Evolutionary conservation across 441 rosid genomes (phyloP).

Genomic region (Bocquillonia castaneifolia): DNA sequence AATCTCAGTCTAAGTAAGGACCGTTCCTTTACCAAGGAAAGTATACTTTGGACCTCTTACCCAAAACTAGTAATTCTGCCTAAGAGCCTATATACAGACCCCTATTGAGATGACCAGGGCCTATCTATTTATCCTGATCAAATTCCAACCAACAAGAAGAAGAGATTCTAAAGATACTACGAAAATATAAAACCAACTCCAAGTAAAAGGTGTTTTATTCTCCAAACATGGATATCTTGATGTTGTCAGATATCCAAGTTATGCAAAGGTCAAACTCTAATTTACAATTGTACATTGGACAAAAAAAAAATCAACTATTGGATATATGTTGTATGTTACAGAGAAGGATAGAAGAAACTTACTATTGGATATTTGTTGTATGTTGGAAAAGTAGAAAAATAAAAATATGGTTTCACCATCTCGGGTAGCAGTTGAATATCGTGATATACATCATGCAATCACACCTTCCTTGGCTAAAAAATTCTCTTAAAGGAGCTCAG

Average conservation of each 20-base stretch:
- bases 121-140: not conserved
- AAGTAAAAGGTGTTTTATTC: not conserved
- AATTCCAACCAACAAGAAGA: not conserved
- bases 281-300: not conserved
- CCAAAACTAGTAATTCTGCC: not conserved
- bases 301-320: not conserved
- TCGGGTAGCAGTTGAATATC: not conserved
- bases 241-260: too few relatives aligned
- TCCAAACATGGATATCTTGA: not conserved
- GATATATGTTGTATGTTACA: not conserved
- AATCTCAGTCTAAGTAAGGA: too few relatives aligned
- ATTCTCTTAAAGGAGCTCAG: slow-evolving; percentile 1
- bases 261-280: too few relatives aligned
- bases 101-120: not conserved
- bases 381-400: too few relatives aligned
- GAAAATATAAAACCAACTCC: too few relatives aligned
- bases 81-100: not conserved
- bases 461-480: not conserved
- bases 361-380: too few relatives aligned
- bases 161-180: too few relatives aligned
- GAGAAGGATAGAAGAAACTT: too few relatives aligned
- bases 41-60: not conserved
- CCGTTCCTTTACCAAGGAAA: not conserved
- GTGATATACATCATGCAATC: not conserved
- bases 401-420: not conserved